Evolutionary conservation across 2,329 filamentous ascomycete species (phyloP).

Genomic region (Aspergillus glaucus): DNA sequence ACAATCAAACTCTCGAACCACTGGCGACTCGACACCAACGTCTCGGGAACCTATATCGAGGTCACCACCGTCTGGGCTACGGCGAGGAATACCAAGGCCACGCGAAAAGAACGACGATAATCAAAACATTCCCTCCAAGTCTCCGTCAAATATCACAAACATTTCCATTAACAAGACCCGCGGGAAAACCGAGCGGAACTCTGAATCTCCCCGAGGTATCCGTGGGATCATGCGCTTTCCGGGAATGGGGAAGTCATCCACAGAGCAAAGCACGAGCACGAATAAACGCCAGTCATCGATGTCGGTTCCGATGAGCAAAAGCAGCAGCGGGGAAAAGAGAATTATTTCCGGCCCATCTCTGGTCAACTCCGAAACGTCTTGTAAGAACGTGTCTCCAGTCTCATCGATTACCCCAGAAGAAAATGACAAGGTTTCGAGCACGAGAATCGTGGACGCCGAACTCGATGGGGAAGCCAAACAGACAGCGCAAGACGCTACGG

Average conservation of each 20-base stretch:
- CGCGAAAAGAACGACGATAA: slow-evolving; percentile 17
- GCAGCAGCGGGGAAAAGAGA: slow-evolving; percentile 1
- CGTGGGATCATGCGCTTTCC: slow-evolving; percentile 35
- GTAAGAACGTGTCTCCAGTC: background rate
- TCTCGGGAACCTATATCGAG: slow-evolving; percentile 16
- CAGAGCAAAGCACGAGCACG: slow-evolving; percentile 18
- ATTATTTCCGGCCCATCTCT: slow-evolving; percentile 6
- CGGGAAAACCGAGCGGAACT: slow-evolving; percentile 4
- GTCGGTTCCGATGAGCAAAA: slow-evolving; percentile 2
- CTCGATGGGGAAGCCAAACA: slow-evolving; percentile 26
- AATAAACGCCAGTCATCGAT: background rate
- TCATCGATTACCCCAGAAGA: slow-evolving; percentile 3
- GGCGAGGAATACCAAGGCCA: slow-evolving; percentile 18
- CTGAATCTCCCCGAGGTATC: slow-evolving; percentile 18
- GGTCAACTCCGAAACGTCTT: background rate
- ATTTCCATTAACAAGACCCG: slow-evolving; percentile 10
- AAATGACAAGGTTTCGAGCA: background rate
- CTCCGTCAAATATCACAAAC: slow-evolving; percentile 3
- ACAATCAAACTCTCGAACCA: background rate
- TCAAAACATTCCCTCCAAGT: slow-evolving; percentile 5
- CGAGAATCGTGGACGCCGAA: slow-evolving; percentile 24
- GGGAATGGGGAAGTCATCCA: slow-evolving; percentile 22
- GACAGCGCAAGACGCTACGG: slow-evolving; percentile 12
- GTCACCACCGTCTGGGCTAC: slow-evolving; percentile 21
- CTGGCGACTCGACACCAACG: slow-evolving; percentile 10